A percentile compares a stretch with the other conserved stretches of the same genome.
Evolutionary conservation across 2,329 filamentous ascomycete genomes (phyloP).

Genomic region (Trichoderma atroviride): DNA sequence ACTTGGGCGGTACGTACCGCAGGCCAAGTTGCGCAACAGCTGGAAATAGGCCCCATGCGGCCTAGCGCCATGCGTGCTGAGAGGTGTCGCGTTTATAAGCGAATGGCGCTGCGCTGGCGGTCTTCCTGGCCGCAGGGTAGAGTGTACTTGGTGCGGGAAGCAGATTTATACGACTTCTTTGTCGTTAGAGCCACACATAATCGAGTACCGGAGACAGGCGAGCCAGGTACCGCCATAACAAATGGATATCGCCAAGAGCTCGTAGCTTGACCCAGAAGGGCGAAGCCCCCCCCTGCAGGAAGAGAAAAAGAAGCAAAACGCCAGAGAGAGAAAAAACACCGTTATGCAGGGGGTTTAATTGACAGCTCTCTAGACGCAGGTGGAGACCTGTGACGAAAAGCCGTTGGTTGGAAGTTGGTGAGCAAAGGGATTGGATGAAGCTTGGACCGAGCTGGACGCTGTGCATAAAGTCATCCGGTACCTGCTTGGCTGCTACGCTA

Average conservation of each 20-base stretch:
- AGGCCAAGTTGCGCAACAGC: slow-evolving; percentile 18
- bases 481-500: background rate
- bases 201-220: background rate
- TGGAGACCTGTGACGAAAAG: background rate
- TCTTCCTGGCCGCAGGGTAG: background rate
- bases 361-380: slow-evolving; percentile 12
- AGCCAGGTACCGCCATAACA: background rate
- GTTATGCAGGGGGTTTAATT: slow-evolving; percentile 14
- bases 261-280: background rate
- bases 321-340: background rate
- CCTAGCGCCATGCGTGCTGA: slow-evolving; percentile 15
- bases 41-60: background rate
- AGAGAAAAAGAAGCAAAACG: background rate
- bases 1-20: slow-evolving; percentile 25
- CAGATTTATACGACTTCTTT: background rate
- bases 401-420: background rate
- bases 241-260: background rate
- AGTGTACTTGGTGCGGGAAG: background rate
- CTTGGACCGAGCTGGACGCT: background rate
- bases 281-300: background rate
- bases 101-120: background rate
- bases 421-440: slow-evolving; percentile 16
- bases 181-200: background rate
- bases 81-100: slow-evolving; percentile 21
- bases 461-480: background rate